These are phyloP conservation scores for Pseudopyrenochaeta lycopersici DNA, from an alignment of 2,329 filamentous ascomycete species.

Conservation along the genomic window DNA sequence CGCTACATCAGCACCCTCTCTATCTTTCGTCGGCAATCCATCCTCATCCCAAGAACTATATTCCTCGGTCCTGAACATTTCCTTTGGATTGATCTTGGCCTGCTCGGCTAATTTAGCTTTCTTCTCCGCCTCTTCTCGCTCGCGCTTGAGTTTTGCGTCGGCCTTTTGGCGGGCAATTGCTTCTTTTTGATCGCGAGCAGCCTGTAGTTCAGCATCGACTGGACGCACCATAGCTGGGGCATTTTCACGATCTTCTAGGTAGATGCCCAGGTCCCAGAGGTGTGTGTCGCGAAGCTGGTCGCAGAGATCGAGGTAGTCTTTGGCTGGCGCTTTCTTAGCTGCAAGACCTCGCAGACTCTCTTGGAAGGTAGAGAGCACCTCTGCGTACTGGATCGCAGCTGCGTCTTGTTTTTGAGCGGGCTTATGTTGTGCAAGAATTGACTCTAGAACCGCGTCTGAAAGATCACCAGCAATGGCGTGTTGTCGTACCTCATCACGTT, in stretches of 20 bases:
- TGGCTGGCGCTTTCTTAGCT: conserved; percentile 63
- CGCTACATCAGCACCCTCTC: conserved; percentile 79
- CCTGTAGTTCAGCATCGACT: conserved; percentile 66
- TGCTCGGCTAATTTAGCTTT: conserved; percentile 64
- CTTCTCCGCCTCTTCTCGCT: conserved; percentile 67
- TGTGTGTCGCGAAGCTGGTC: conserved; percentile 78
- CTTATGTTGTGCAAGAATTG: conserved; percentile 51
- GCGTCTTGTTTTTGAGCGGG: conserved; percentile 37
- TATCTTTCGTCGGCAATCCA: conserved; percentile 80
- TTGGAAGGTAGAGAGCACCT: conserved; percentile 62
- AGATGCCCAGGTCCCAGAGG: conserved; percentile 83
- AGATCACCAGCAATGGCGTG: conserved; percentile 60
- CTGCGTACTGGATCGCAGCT: conserved; percentile 55
- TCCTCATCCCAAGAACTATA: conserved; percentile 85
- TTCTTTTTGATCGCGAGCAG: conserved; percentile 64
- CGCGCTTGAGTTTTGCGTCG: conserved; percentile 59
- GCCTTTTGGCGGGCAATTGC: conserved; percentile 53
- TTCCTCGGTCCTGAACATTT: conserved; percentile 67
- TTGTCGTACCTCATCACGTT: conserved; percentile 67
- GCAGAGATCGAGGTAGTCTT: conserved; percentile 78
- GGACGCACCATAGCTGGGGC: conserved; percentile 79
- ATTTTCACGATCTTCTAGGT: conserved; percentile 81
- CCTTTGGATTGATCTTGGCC: conserved; percentile 65
- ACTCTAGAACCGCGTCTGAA: conserved; percentile 35
- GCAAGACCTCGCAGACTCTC: conserved; percentile 68